Conservation (phyloP, 2,329 filamentous ascomycete genomes). For the Venturiaceae sp. region DNA sequence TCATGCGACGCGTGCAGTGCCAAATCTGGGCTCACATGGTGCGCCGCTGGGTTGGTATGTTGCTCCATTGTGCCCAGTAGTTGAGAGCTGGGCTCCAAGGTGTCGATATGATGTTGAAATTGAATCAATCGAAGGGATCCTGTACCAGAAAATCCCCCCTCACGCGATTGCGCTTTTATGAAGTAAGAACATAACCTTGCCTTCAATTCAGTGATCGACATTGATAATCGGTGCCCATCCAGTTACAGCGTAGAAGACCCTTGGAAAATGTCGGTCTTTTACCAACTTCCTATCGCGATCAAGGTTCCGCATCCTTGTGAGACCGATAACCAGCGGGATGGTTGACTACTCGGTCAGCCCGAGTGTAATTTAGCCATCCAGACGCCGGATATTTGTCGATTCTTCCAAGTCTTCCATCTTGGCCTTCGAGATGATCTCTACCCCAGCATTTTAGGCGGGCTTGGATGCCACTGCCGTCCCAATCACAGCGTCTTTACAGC, state of each 20-base stretch:
- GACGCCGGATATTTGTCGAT: background rate
- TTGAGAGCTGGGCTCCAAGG: background rate
- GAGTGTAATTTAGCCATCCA: background rate
- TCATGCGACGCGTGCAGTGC: constrained; percentile 26
- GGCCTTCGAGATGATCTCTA: background rate
- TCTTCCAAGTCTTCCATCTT: background rate
- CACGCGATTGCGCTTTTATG: background rate
- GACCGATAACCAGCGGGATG: background rate
- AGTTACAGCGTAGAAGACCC: background rate
- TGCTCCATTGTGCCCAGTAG: background rate
- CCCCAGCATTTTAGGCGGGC: background rate
- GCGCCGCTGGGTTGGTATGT: background rate
- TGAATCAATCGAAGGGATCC: background rate
- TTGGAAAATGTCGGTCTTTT: background rate
- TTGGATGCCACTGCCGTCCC: background rate
- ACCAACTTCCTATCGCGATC: background rate
- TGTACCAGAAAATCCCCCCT: background rate
- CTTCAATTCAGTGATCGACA: background rate
- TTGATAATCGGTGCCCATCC: background rate
- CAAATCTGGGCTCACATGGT: constrained; percentile 21
- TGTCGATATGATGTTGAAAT: background rate
- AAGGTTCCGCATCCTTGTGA: background rate
- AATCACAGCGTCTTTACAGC: background rate
- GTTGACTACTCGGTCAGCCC: background rate
- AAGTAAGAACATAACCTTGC: background rate